Evolutionary conservation across 352 stramenopile species (phyloP).

Genomic region (Globisporangium paddicum): DNA sequence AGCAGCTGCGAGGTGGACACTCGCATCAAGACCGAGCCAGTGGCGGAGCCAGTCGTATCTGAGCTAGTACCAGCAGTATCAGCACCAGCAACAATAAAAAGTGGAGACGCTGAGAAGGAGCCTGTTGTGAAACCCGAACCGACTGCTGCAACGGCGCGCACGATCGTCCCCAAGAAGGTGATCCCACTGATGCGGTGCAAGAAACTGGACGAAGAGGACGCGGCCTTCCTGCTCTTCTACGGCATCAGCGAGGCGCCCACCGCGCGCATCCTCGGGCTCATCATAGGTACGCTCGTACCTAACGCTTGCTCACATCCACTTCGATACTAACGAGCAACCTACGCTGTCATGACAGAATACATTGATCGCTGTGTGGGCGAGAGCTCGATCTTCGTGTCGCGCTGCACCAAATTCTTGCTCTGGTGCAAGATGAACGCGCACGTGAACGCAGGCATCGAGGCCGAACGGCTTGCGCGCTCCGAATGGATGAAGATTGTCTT

Average conservation of each 20-base stretch:
- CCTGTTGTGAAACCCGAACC: conserved; percentile 1
- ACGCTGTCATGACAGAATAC: conserved; percentile 30
- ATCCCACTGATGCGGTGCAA: conserved; percentile 15
- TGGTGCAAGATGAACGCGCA: conserved; percentile 45
- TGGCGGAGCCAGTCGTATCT: neutral
- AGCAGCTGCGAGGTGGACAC: conserved; percentile 8
- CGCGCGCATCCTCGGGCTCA: conserved; percentile 38
- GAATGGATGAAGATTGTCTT: conserved; percentile 85
- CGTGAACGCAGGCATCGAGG: conserved; percentile 28
- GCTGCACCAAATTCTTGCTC: conserved; percentile 44
- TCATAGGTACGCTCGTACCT: conserved; percentile 61
- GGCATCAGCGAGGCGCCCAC: conserved; percentile 43
- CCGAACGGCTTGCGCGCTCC: conserved; percentile 39
- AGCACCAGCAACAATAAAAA: neutral
- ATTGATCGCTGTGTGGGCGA: conserved; percentile 40
- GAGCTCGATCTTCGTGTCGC: conserved; percentile 19
- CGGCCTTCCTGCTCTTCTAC: conserved; percentile 67
- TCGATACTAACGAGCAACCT: too few relatives aligned
- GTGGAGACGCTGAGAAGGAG: neutral
- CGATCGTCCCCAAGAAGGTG: conserved; percentile 2
- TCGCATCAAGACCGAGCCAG: conserved; percentile 7
- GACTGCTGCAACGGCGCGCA: neutral
- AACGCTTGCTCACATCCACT: too few relatives aligned
- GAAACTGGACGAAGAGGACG: conserved; percentile 55
- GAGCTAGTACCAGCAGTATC: neutral